Base-by-base conservation (phyloP, 495 filamentous ascomycete genomes). In the Annulohypoxylon maeteangense region DNA sequence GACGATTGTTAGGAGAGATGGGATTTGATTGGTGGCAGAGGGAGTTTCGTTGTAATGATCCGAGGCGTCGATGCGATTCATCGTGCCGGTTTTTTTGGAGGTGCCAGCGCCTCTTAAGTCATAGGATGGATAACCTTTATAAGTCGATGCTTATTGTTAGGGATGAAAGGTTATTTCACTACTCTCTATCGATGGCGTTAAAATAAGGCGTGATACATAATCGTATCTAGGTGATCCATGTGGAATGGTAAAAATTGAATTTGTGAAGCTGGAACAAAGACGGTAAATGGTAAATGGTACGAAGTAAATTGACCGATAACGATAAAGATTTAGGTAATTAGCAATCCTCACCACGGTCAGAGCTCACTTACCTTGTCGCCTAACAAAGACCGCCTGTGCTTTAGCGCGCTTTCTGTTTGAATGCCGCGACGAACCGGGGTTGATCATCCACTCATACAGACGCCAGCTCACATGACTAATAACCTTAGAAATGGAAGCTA, bases 41-140 rank as follows among this genome's bases (percentile, higher is more conserved):
- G 85, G 82, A 69, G 82, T 80, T 62, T 85, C 84, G 72, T 90
- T 90, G 74, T 92, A 92, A 80, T 95, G 93, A 72, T 93, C 90
- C 67, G 94, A 95, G 72, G 91, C 93, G 83, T 97, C 94, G 75
- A 97, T 90, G 58, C 89, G 87, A 81, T 95, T 92, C 93, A 95
- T 97, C 75, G 70, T 90, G 83, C 66, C 72, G 25, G 47, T n/a
- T 29, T 51, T 50, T 50, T 50, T 11, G 3, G 20, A 20, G 27
- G 10, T 44, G 40, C 7, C 10, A 14, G n/a, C n/a, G 38, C 12
- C 38, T 42, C n/a, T 50, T 29, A 51, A 6, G 47, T 51, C 47
- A 51, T 51, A 2, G 12, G 47, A 51, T 23, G 7, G 23, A 23
- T 44, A 23, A 27, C 36, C 11, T 25, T 29, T 29, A 29, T 29